phyloP scores from a whole-genome alignment of 768 basidiomycete genomes.

The Daedaleopsis nitida region DNA sequence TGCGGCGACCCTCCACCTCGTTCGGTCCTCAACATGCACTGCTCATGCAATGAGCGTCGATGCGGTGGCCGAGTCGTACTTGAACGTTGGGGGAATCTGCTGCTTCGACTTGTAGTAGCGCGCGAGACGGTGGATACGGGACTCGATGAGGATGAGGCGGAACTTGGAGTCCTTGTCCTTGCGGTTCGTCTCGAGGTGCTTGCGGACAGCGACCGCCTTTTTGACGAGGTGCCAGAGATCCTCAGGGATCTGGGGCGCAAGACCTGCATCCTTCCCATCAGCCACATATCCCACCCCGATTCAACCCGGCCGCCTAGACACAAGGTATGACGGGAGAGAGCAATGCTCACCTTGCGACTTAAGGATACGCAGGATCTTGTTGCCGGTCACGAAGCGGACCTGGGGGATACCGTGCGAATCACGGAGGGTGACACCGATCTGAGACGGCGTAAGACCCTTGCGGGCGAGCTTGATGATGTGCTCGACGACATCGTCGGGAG shows the following conservation, averaged over 20 bases:
- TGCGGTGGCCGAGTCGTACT: constrained; percentile 95
- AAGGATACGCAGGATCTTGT: constrained; percentile 98
- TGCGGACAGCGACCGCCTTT: constrained; percentile 99
- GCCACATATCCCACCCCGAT: not conserved
- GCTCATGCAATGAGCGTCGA: constrained; percentile 84
- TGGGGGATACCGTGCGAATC: constrained; percentile 98
- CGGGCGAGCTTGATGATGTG: constrained; percentile 97
- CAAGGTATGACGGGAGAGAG: constrained; percentile 36
- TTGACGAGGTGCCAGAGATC: constrained; percentile 99
- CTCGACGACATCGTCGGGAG: constrained; percentile 92
- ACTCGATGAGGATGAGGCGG: constrained; percentile 98
- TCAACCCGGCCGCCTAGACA: constrained; percentile 14
- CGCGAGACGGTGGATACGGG: constrained; percentile 95
- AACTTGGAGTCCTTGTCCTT: constrained; percentile 98
- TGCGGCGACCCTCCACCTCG: constrained; percentile 2
- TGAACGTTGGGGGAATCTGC: constrained; percentile 97
- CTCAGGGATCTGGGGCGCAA: constrained; percentile 97
- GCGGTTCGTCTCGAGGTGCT: constrained; percentile 97
- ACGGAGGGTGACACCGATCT: constrained; percentile 97
- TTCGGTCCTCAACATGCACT: constrained; percentile 10
- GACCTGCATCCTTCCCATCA: constrained; percentile 63
- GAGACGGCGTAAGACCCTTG: constrained; percentile 96
- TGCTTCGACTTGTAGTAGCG: constrained; percentile 99
- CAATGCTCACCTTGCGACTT: constrained; percentile 83
- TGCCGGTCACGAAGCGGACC: constrained; percentile 97